Percentiles rank a stretch among this genome's conserved stretches.
Evolutionary conservation across 2,329 filamentous ascomycete genomes (phyloP).

Genomic region (Dothiorella sarmentorum): DNA sequence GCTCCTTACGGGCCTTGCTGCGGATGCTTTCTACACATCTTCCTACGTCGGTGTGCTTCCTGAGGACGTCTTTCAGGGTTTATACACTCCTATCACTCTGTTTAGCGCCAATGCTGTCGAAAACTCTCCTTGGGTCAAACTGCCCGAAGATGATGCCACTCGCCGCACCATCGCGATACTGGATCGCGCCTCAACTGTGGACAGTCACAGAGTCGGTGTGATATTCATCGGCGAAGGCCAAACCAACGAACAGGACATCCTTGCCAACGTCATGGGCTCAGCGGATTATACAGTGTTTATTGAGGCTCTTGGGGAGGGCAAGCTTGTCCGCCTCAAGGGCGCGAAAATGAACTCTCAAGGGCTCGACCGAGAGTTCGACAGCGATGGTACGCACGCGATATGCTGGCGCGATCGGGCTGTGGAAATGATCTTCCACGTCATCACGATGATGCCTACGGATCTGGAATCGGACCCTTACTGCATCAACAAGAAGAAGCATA

Average conservation of each 20-base stretch:
- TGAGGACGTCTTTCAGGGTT: slow-evolving; percentile 68
- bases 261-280: slow-evolving; percentile 82
- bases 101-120: slow-evolving; percentile 21
- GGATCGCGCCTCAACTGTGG: slow-evolving; percentile 83
- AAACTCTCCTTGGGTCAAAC: slow-evolving; percentile 62
- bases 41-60: slow-evolving; percentile 64
- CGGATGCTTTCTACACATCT: slow-evolving; percentile 43
- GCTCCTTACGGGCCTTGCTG: slow-evolving; percentile 37
- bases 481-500: slow-evolving; percentile 86
- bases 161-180: slow-evolving; percentile 75
- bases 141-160: slow-evolving; percentile 69
- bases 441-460: slow-evolving; percentile 95
- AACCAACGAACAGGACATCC: slow-evolving; percentile 74
- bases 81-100: slow-evolving; percentile 54
- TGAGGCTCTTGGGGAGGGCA: slow-evolving; percentile 71
- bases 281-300: slow-evolving; percentile 85
- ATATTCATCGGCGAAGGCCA: slow-evolving; percentile 91
- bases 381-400: slow-evolving; percentile 83
- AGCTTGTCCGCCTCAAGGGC: slow-evolving; percentile 67
- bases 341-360: slow-evolving; percentile 92
- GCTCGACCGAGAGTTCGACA: slow-evolving; percentile 71
- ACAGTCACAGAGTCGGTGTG: slow-evolving; percentile 92
- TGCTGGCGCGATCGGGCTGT: slow-evolving; percentile 94
- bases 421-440: slow-evolving; percentile 92
- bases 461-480: slow-evolving; percentile 68